A percentile compares a stretch with the other conserved stretches of the same genome.
phyloP scores from a whole-genome alignment of 345 rosid genomes.

The Kernera saxatilis region DNA sequence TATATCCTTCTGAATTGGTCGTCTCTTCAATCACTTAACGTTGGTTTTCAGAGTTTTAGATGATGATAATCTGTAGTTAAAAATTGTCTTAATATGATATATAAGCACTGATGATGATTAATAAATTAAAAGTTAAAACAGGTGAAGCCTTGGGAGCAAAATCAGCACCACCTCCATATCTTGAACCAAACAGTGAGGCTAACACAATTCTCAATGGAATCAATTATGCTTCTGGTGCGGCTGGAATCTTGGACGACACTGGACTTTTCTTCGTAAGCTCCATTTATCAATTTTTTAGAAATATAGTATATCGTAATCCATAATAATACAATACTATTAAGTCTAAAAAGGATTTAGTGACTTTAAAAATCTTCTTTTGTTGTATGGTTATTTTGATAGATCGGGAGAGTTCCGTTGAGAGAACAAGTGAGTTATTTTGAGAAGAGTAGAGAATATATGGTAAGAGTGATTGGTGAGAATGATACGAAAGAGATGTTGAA shows the following conservation, averaged over 20 bases:
- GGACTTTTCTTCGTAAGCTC: constrained; percentile 43
- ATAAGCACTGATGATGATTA: not conserved
- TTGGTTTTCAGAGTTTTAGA: not conserved
- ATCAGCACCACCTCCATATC: constrained; percentile 41
- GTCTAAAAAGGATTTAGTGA: too few relatives aligned
- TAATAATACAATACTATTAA: too few relatives aligned
- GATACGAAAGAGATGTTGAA: constrained; percentile 36
- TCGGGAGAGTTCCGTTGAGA: constrained; percentile 43
- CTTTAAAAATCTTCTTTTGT: too few relatives aligned
- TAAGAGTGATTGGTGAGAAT: constrained; percentile 37
- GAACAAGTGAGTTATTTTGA: constrained; percentile 53
- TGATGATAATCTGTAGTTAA: constrained; percentile 8
- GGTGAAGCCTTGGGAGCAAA: constrained; percentile 50
- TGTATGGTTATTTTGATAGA: constrained; percentile 29
- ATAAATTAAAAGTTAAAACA: not conserved
- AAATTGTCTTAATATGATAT: not conserved
- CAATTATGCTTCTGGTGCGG: constrained; percentile 56
- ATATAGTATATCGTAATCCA: too few relatives aligned
- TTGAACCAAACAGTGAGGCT: constrained; percentile 35
- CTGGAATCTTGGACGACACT: constrained; percentile 52
- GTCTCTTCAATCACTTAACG: not conserved
- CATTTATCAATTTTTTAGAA: not conserved
- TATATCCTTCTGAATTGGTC: not conserved
- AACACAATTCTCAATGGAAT: constrained; percentile 36
- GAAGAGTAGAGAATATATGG: constrained; percentile 44